Base-by-base conservation (phyloP, 148 eudicot genomes). In the Persicaria maculosa region DNA sequence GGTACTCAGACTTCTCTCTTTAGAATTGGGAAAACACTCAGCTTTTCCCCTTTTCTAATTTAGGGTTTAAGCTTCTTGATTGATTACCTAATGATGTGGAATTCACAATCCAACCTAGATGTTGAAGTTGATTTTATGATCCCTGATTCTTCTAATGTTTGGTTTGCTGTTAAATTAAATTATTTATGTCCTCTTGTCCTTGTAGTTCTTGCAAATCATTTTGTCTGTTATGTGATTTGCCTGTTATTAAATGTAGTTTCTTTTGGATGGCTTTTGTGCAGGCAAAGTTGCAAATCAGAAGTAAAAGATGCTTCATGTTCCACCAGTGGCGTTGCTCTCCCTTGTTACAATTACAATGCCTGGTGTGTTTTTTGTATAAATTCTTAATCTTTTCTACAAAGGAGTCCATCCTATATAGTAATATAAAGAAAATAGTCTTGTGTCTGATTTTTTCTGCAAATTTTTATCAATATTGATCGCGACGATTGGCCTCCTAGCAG, bases 341-440 rank as follows among this genome's bases (percentile, higher is more conserved):
- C 84, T 65, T 80, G 76, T 76, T 85, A 88, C 76, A 74, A 65
- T 15, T 65, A 65, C 70, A 65, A 65, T 65, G 70, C 87, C 74
- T 85, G 95, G 97, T 92, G 17, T 17, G 47, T 25, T 43, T 57
- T 20, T 48, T 48, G 9, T 48, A 31, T 65, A 15, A 0, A 40
- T 15, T 36, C 7, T 4, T 25, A 14, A 40, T 48, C 15, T 48
- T 31, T 31, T 2, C 40, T 31, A 31, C 40, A 31, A 0, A 31
- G 40, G 40, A 31, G 40, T 31, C 40, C 40, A 31, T 31, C 40
- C 40, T 31, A 31, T 31, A 31, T 31, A 31, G 40, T 31, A 31
- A 31, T 31, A 31, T 3, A 31, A 31, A 31, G 2, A 31, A 6
- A 45, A 36, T 65, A 4, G 46, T 65, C 16, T n/a, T 65, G 9